Base-by-base conservation (phyloP, 176 grass and related monocot species). In the Carex parvula region DNA sequence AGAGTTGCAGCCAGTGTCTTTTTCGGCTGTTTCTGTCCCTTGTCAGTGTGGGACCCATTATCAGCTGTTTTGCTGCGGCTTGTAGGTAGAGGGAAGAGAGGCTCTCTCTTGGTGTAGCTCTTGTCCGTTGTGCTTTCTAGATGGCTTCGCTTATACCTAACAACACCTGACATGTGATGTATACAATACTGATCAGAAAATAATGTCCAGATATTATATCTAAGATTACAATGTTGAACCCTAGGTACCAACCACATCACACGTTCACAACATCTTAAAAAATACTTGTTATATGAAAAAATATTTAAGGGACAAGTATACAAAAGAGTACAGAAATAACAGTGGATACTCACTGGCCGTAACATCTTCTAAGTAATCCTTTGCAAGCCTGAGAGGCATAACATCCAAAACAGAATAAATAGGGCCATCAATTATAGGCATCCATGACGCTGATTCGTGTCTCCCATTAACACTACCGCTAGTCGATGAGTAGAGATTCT, bases 1-100 rank as follows among this genome's bases (percentile, higher is more conserved):
- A 95, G 93, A 59, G 88, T 95, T 87, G 96, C 91, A 86, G 91
- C 91, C 84, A 93, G 88, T 30, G 92, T 89, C 87, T 99, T 99
- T 88, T 87, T 94, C 15, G 85, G 89, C 69, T 89, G 89, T 66
- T 75, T 63, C 83, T 90, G 76, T 64, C 85, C 83, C 87, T 81
- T 80, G 10, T 81, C 84, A 20, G 62, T 48, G 61, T 55, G 82
- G 42, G 85, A 67, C 77, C 63, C 81, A 88, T 32, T 69, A 54
- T 86, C 84, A 79, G 54, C 85, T 63, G 64, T 80, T 83, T 77
- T 89, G 54, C 70, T 67, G 59, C 59, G 70, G 79, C 37, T 80
- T 62, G 65, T 29, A 52, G 82, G 87, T 41, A 44, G 86, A 53
- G 93, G 88, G 83, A 98, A 98, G 74, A 98, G 87, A 79, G 96